Base-by-base conservation (phyloP, 148 eudicot species). In the Rhododendron ovatum region DNA sequence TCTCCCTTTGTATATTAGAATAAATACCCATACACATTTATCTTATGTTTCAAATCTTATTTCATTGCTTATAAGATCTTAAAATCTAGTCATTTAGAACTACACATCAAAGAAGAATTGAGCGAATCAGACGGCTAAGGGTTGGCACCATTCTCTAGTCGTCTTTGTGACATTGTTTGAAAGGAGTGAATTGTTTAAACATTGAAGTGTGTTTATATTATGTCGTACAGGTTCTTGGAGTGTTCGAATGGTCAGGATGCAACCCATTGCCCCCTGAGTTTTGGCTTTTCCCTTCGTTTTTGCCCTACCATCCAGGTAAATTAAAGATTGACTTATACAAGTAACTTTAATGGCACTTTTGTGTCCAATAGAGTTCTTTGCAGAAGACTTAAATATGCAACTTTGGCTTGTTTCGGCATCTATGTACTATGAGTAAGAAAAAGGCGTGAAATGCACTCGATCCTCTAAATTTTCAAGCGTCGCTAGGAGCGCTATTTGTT, bases 211-310 rank as follows among this genome's bases (percentile, higher is more conserved):
- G 6, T 22, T 9, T 41, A 10, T 2, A 20, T 6, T 15, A 0
- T 39, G 14, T 22, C 41, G 37, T 82, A 20, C 26, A 86, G 88
- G 84, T 86, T 6, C 74, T 82, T 26, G 87, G 87, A 13, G 81
- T 86, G 17, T 86, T 81, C 2, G 87, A 86, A n/a, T 85, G 87
- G 87, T 22, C 37, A 7, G 79, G 87, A 1, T 85, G 87, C 84
- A 85, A 85, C 79, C 87, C 84, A n/a, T 2, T 86, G 71, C 87
- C 87, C 11, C 87, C 87, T 0, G 87, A 81, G 7, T 73, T 86
- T 20, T 71, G 71, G 81, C 78, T 81, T 86, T 82, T 81, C 12
- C 87, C 87, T 81, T 73, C 84, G 0, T 17, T 48, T 73, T 53
- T 71, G 0, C 87, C 87, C 0, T 50, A 26, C 15, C 84, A 86